phyloP scores from a whole-genome alignment of 164 flowering plant genomes.

The Euptelea pleiosperma region DNA sequence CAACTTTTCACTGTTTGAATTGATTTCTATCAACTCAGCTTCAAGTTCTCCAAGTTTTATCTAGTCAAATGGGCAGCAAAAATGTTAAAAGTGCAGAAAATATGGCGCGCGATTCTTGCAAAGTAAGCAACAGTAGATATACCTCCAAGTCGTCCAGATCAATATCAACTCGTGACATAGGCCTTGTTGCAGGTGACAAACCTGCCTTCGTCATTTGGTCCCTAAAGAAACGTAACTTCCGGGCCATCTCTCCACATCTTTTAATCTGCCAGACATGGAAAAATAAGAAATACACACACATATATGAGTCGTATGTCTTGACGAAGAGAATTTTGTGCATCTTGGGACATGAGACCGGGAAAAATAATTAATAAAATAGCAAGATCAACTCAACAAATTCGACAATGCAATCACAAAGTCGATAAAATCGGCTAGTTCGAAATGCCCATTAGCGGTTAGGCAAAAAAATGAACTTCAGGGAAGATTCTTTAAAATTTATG shows the following conservation, averaged over 20 bases:
- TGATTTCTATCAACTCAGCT: constrained; percentile 88
- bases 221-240: constrained; percentile 67
- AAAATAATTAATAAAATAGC: too few relatives aligned
- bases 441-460: too few relatives aligned
- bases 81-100: constrained; percentile 5
- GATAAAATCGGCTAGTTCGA: too few relatives aligned
- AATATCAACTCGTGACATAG: constrained; percentile 25
- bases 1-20: constrained; percentile 80
- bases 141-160: constrained; percentile 76
- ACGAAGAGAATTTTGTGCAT: too few relatives aligned
- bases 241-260: constrained; percentile 89
- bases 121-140: not conserved
- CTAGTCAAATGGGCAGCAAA: constrained; percentile 28
- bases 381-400: too few relatives aligned
- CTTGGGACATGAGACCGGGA: too few relatives aligned
- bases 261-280: constrained; percentile 46
- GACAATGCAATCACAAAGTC: too few relatives aligned
- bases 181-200: constrained; percentile 38
- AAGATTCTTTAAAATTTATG: too few relatives aligned
- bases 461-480: too few relatives aligned
- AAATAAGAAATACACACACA: not conserved
- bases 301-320: too few relatives aligned
- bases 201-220: constrained; percentile 80
- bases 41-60: constrained; percentile 93
- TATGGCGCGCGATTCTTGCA: not conserved